Conservation (phyloP, 371 early-diverging fungal genomes). For the Mucor plumbeus region DNA sequence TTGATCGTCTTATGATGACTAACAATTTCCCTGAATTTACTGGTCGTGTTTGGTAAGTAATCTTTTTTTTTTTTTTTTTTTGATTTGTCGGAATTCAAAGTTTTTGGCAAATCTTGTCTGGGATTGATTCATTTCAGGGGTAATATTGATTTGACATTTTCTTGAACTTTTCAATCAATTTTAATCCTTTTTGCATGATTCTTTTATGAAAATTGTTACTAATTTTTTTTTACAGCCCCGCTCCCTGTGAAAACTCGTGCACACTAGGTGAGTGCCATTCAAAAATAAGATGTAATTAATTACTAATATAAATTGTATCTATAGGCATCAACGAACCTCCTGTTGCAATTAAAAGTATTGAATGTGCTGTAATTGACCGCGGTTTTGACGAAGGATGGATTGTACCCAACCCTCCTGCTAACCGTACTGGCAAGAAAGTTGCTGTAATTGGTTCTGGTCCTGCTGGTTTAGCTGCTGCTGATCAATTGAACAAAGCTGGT, state of each 20-base stretch:
- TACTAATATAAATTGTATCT: not conserved
- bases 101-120: not conserved
- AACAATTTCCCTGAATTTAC: constrained; percentile 98
- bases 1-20: constrained; percentile 91
- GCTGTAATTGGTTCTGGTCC: constrained; percentile 96
- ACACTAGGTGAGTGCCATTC: constrained; percentile 63
- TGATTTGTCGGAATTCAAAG: not conserved
- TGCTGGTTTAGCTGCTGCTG: constrained; percentile 95
- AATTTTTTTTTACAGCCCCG: constrained; percentile 63
- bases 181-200: not conserved
- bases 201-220: not conserved
- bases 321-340: constrained; percentile 80
- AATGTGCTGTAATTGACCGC: constrained; percentile 95
- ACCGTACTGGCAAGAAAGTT: constrained; percentile 83
- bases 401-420: constrained; percentile 75
- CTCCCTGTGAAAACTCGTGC: constrained; percentile 91
- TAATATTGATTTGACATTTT: not conserved
- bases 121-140: not conserved
- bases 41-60: constrained; percentile 46
- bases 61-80: not conserved
- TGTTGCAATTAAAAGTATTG: constrained; percentile 96
- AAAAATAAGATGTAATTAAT: too few relatives aligned
- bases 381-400: constrained; percentile 98
- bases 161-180: not conserved
- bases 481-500: constrained; percentile 96